These are phyloP conservation scores for Pisolithus thermaeus DNA, from an alignment of 1,284 basidiomycete species.

Conservation along the genomic window DNA sequence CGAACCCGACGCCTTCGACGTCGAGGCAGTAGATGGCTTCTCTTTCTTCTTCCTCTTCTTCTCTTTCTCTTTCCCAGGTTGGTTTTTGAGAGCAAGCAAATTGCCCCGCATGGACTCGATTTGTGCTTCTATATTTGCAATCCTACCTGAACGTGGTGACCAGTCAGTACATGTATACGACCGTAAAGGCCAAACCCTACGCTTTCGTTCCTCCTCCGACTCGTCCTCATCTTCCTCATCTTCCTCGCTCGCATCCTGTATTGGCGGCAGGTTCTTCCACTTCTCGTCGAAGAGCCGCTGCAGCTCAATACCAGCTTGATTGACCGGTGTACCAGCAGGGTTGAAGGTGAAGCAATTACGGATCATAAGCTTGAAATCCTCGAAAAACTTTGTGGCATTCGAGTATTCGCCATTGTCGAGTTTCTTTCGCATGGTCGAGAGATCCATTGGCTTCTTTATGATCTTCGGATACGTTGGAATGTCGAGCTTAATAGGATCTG, in stretches of 20 bases:
- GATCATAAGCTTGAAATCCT: conserved; percentile 93
- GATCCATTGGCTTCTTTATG: conserved; percentile 93
- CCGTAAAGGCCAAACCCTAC: conserved; percentile 35
- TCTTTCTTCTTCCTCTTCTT: conserved; percentile 55
- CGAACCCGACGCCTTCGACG: conserved; percentile 49
- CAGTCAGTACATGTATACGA: conserved; percentile 10
- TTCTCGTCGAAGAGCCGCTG: conserved; percentile 88
- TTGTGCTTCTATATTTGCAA: conserved; percentile 67
- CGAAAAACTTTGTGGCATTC: conserved; percentile 73
- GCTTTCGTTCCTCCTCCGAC: conserved; percentile 48
- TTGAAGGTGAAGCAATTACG: conserved; percentile 94
- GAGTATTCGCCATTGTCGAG: conserved; percentile 74
- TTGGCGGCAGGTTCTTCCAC: conserved; percentile 74
- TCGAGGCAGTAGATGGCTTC: conserved; percentile 51
- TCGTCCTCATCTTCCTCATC: conserved; percentile 45
- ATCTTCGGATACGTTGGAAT: conserved; percentile 85
- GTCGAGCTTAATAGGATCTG: conserved; percentile 73
- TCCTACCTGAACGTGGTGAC: conserved; percentile 43
- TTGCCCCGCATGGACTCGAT: conserved; percentile 67
- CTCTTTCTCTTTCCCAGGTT: conserved; percentile 50
- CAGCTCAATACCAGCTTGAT: conserved; percentile 76
- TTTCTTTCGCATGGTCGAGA: conserved; percentile 83
- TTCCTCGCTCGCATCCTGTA: conserved; percentile 48
- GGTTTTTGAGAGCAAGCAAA: conserved; percentile 55
- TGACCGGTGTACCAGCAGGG: conserved; percentile 81